Base-by-base conservation (phyloP, 805 yeast genomes). In the Lachancea thermotolerans region DNA sequence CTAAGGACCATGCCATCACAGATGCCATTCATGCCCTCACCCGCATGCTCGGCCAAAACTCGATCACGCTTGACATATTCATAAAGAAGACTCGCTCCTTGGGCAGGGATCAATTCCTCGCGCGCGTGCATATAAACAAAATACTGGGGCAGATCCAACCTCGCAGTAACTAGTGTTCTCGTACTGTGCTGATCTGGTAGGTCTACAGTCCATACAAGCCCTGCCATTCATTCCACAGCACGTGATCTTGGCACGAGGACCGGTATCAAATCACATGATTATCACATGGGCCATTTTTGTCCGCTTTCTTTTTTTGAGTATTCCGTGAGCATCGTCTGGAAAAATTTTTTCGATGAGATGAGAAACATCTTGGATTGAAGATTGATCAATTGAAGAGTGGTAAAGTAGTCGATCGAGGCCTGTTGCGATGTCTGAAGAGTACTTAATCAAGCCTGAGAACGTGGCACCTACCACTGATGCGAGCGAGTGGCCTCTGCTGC, bases 401-500 rank as follows among this genome's bases (percentile, higher is more conserved):
- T 18, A 29, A n/a, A 29, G 12, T 38, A 11, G 31, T 31, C 39
- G 17, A 27, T 11, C 9, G 14, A 14, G 32, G 39, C 29, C n/a
- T 14, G 12, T 37, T 17, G 27, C 16, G 21, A 81, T 81, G 85
- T 74, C 83, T 49, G 75, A 76, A 59, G 87, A 82, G 59, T 81
- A 71, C 64, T 75, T 83, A 68, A 90, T 90, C 71, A 88, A 87
- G 77, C 98, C 98, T 49, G 95, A 87, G 67, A 73, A 75, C 55
- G 76, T 80, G 52, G 76, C 82, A 48, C 85, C 95, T 35, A 71
- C 90, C 33, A 80, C 81, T 55, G 93, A 90, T 69, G 83, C 98
- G 48, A 80, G 95, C 48, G 87, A 85, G 57, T 93, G 98, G 98
- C 99, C 99, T 29, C 76, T 93, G 59, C 75, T 93, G 58, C 75